phyloP scores from a whole-genome alignment of 1,139 yeast genomes.

The Pichia cactophila region DNA sequence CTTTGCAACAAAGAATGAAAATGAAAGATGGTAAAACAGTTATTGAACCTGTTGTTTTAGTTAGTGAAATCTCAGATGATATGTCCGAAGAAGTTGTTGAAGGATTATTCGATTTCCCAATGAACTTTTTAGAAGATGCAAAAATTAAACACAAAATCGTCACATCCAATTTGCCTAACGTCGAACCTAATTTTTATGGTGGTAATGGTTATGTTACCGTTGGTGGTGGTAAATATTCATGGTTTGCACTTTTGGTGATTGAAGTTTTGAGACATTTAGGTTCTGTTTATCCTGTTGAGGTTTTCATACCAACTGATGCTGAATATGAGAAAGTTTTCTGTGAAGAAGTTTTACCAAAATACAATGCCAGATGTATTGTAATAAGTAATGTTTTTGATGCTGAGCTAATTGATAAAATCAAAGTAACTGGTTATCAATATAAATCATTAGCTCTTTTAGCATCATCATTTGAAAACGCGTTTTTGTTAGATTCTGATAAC shows the following conservation, averaged over 20 bases:
- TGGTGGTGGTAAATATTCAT: slow-evolving; percentile 55
- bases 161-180: slow-evolving; percentile 18
- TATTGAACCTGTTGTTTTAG: slow-evolving; percentile 23
- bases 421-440: slow-evolving; percentile 45
- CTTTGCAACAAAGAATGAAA: slow-evolving; percentile 21
- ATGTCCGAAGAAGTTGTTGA: slow-evolving; percentile 20
- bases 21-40: slow-evolving; percentile 24
- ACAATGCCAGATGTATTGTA: slow-evolving; percentile 46
- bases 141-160: slow-evolving; percentile 23
- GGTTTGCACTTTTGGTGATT: slow-evolving; percentile 47
- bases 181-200: slow-evolving; percentile 22
- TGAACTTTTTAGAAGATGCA: slow-evolving; percentile 22
- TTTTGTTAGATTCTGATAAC: slow-evolving; percentile 46
- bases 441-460: slow-evolving; percentile 46
- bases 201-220: slow-evolving; percentile 59
- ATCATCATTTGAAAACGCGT: slow-evolving; percentile 43
- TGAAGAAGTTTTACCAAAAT: slow-evolving; percentile 38
- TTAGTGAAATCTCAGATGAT: slow-evolving; percentile 21
- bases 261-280: slow-evolving; percentile 47
- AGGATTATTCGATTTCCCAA: slow-evolving; percentile 19
- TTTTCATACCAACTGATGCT: slow-evolving; percentile 44
- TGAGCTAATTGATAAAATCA: slow-evolving; percentile 26
- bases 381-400: slow-evolving; percentile 31
- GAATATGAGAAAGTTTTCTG: slow-evolving; percentile 46
- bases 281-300: slow-evolving; percentile 51